Evolutionary conservation across 192 early-diverging fungal genomes (phyloP), one percentile per base, ranked within the genome.

Genomic region (Mortierella claussenii): DNA sequence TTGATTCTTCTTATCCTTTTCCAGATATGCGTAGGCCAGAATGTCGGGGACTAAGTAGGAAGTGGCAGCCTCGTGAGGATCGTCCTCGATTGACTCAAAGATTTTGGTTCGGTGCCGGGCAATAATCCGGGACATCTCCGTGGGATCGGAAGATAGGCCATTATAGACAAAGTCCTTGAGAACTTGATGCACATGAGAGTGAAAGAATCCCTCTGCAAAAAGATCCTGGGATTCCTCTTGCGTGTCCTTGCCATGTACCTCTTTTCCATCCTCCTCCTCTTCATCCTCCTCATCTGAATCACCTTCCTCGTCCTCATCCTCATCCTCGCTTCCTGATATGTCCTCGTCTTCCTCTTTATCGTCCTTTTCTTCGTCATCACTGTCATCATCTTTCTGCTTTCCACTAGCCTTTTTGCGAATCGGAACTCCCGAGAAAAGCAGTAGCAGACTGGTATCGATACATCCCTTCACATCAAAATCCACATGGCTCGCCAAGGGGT

Each of bases 121-220:
- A 47, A 76, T 76, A 74, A 48, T 75, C 55, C 69, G 80, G 80
- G 2, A 79, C 79, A 63, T 86, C 76, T 51, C 80, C 53, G 51
- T 76, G 7, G 58, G 58, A 42, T 76, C 73, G 1, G 73, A 40
- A 7, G 13, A 37, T 0, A 76, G 74, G 46, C 55, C 83, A 78
- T 67, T 74, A 17, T 61, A 34, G 17, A 76, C 65, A 40, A 90
- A 69, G 17, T 83, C 83, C 57, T 87, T 71, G 11, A 94, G 66
- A 26, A 86, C 88, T 26, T 88, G 81, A 23, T 79, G 13, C 18
- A 92, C 86, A 37, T 89, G 84, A 0, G 64, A 46, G 23, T 84
- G 75, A 58, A 86, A 91, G 43, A 84, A 85, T 26, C 78, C 80
- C n/a, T 88, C 87, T 12, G 86, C 87, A 52, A 91, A 93, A 13